phyloP scores from a whole-genome alignment of 306 rosid species.

The Ormosia semicastrata region DNA sequence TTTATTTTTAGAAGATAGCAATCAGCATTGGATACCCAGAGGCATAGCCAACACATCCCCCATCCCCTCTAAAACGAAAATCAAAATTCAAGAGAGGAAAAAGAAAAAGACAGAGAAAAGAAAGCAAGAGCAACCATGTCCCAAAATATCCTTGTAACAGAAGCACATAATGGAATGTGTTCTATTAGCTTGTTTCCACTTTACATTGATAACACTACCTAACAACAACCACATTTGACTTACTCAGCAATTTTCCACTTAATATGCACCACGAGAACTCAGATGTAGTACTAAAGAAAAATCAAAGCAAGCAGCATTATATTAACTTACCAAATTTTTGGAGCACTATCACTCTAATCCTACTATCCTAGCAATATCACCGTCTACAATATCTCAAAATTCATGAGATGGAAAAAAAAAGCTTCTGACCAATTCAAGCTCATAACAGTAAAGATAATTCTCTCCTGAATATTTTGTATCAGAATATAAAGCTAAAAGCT shows the following conservation, averaged over 20 bases:
- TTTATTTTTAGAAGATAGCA: neutral
- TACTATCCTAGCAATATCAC: neutral
- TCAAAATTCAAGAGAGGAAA: neutral
- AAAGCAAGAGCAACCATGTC: neutral
- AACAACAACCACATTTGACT: neutral
- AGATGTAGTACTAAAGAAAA: neutral
- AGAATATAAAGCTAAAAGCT: neutral
- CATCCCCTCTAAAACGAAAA: neutral
- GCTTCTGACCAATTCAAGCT: neutral
- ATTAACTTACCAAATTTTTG: neutral
- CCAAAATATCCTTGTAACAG: neutral
- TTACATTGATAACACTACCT: neutral
- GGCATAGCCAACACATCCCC: neutral
- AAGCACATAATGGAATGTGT: neutral
- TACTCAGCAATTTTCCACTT: neutral
- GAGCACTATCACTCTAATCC: neutral
- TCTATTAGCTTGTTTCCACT: neutral
- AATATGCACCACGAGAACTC: neutral
- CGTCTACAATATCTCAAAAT: neutral
- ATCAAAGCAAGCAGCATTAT: neutral
- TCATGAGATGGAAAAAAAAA: neutral
- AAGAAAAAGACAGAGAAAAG: neutral
- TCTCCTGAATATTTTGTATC: neutral
- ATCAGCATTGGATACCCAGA: neutral
- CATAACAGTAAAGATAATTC: neutral